Base-by-base conservation (phyloP, 139 green algal species). In the Nannochloris sp. region DNA sequence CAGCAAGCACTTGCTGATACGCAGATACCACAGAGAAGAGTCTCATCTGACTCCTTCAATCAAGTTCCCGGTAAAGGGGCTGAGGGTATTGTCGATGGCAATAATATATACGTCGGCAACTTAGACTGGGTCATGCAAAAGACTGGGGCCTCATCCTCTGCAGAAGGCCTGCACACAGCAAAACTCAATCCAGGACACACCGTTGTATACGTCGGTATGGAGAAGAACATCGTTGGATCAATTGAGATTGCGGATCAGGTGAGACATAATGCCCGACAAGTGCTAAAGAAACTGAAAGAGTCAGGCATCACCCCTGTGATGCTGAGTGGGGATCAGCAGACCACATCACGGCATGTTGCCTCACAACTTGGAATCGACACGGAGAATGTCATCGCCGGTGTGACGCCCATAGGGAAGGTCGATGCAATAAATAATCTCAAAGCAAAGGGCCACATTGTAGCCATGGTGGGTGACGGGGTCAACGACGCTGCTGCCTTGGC, bases 401-500 rank as follows among this genome's bases (percentile, higher is more conserved):
- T 92, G 34, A 78, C 72, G 64, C 76, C 81, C 3, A 66, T 62
- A 0, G 80, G 75, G 44, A 94, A 94, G 63, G 81, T 80, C 18
- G 73, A 58, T 19, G 50, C 86, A 29, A 78, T 94, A 63, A 63
- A 78, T 60, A 19, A 54, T 48, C 75, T 94, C 54, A 73, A 78
- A 63, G 57, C 60, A 1, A 4, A 59, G n/a, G 87, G 78, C 1
- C 27, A 34, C 48, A 48, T 25, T 14, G 88, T 96, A 44, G 86
- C 82, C 16, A 93, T 96, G 89, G 85, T 96, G 18, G 89, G 89
- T 2, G 89, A 96, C 53, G 88, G 89, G 31, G 77, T 96, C 48
- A 96, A 96, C 58, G 89, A 96, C 70, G 86, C 89, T 5, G 83
- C 81, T 2, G 87, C 89, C 6, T 82, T 96, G 31, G 88, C 88